A percentile compares a stretch with the other conserved stretches of the same genome.
phyloP scores from a whole-genome alignment of 2,329 filamentous ascomycete genomes.

The Gyromitra esculenta region DNA sequence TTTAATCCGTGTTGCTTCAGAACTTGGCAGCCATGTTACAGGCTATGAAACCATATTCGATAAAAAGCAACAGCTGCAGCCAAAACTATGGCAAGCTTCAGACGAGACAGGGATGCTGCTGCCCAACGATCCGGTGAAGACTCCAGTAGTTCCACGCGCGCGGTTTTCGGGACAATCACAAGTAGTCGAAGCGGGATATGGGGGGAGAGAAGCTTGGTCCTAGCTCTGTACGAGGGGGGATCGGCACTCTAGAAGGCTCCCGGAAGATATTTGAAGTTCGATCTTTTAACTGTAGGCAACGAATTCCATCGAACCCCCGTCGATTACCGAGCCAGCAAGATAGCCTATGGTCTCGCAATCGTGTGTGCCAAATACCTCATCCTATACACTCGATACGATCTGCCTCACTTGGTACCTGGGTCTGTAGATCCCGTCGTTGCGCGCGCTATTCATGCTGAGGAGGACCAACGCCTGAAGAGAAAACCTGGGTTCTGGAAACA shows the following conservation, averaged over 20 bases:
- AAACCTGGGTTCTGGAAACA: not conserved
- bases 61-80: not conserved
- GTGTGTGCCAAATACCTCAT: not conserved
- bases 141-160: not conserved
- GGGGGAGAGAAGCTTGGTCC: not conserved
- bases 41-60: not conserved
- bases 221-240: not conserved
- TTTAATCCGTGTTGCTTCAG: not conserved
- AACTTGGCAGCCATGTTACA: not conserved
- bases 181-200: not conserved
- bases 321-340: not conserved
- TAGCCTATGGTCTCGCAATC: not conserved
- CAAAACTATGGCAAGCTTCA: not conserved
- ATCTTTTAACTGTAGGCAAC: not conserved
- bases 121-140: not conserved
- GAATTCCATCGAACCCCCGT: no score
- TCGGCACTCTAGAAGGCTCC: not conserved
- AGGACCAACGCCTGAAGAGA: not conserved
- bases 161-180: not conserved
- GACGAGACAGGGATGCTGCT: not conserved
- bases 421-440: not conserved
- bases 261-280: not conserved
- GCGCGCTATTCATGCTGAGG: slow-evolving; percentile 1
- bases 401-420: not conserved
- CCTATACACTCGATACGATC: not conserved